Evolutionary conservation across 495 filamentous ascomycete genomes (phyloP).

Genomic region (Tetracladium marchalianum): DNA sequence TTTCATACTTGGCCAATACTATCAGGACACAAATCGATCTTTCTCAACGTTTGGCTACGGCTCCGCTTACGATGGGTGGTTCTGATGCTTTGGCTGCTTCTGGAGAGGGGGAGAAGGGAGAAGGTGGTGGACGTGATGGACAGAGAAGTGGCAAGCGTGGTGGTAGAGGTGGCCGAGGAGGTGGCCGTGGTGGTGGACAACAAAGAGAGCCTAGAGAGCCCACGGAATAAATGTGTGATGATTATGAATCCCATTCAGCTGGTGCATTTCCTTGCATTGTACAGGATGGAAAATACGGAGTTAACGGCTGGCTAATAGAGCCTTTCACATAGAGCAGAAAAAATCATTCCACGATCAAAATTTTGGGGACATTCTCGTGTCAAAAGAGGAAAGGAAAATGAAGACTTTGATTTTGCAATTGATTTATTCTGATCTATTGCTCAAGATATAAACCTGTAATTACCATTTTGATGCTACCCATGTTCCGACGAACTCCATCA

Average conservation of each 20-base stretch:
- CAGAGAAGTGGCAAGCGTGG: slow-evolving; percentile 29
- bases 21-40: slow-evolving; percentile 99
- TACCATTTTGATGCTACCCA: slow-evolving; percentile 17
- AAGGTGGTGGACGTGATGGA: slow-evolving; percentile 25
- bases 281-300: slow-evolving; percentile 24
- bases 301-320: slow-evolving; percentile 16
- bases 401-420: slow-evolving; percentile 1
- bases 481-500: slow-evolving; percentile 21
- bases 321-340: slow-evolving; percentile 14
- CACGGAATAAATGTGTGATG: slow-evolving; percentile 15
- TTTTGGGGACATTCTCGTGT: neutral
- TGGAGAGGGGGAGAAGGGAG: slow-evolving; percentile 25
- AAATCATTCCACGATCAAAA: neutral
- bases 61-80: slow-evolving; percentile 55
- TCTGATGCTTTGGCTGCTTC: slow-evolving; percentile 33
- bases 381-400: too few relatives aligned
- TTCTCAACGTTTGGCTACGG: slow-evolving; percentile 84
- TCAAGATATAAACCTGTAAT: slow-evolving; percentile 20
- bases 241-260: slow-evolving; percentile 11
- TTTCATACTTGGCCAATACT: slow-evolving; percentile 95
- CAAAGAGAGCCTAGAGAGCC: slow-evolving; percentile 25
- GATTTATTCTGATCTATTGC: slow-evolving; percentile 21
- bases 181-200: slow-evolving; percentile 29
- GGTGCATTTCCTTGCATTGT: slow-evolving; percentile 20
- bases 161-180: slow-evolving; percentile 28